A percentile compares a stretch with the other conserved stretches of the same genome.
Conservation (phyloP, 163 green algal species). For the Picocystis sp. region DNA sequence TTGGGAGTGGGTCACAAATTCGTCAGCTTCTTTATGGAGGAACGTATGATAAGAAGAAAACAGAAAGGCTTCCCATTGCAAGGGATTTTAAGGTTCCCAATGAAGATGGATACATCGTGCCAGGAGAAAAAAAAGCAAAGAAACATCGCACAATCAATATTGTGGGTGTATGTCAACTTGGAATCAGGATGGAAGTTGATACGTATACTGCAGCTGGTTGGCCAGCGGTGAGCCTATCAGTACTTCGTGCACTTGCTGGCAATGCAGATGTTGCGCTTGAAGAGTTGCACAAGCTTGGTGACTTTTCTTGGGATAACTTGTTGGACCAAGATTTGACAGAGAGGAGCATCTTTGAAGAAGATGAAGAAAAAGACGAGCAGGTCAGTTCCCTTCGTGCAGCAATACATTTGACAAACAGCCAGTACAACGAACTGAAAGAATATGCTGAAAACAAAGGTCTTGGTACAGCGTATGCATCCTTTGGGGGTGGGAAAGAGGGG, state of each 20-base stretch:
- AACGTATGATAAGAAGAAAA: conserved; percentile 22
- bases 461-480: conserved; percentile 39
- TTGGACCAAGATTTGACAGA: too few relatives aligned
- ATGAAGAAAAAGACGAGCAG: too few relatives aligned
- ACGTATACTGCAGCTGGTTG: conserved; percentile 18
- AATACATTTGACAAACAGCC: conserved; percentile 1
- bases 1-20: conserved; percentile 42
- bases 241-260: conserved; percentile 52
- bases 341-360: too few relatives aligned
- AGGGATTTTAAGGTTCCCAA: conserved; percentile 19
- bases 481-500: conserved; percentile 46
- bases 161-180: neutral
- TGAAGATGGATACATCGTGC: conserved; percentile 17
- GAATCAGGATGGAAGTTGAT: conserved; percentile 13
- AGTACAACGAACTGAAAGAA: neutral
- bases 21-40: conserved; percentile 66
- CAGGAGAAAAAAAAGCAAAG: conserved; percentile 17
- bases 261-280: conserved; percentile 52
- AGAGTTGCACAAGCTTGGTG: conserved; percentile 43
- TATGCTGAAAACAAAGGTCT: neutral
- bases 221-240: conserved; percentile 38
- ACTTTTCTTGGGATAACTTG: too few relatives aligned
- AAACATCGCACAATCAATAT: conserved; percentile 10
- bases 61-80: conserved; percentile 19
- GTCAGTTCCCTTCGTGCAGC: too few relatives aligned